Evolutionary conservation across 163 green algal genomes (phyloP).

Genomic region (Botryococcus braunii): DNA sequence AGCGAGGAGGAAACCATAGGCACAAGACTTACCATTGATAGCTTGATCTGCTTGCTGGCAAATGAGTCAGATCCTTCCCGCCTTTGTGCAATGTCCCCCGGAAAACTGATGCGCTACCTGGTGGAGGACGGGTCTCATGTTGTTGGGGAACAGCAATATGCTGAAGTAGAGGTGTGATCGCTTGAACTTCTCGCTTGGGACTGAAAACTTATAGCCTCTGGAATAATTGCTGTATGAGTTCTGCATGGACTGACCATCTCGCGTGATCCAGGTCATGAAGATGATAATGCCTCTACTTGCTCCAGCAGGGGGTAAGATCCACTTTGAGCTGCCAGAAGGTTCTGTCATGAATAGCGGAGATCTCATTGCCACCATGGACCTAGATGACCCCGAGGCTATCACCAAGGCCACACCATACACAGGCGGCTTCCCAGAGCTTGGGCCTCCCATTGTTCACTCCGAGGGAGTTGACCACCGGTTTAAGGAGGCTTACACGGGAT

Average conservation of each 20-base stretch:
- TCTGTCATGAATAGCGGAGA: constrained; percentile 58
- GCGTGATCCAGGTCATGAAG: constrained; percentile 64
- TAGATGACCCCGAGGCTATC: constrained; percentile 53
- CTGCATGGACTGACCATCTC: not conserved
- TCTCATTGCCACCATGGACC: constrained; percentile 72
- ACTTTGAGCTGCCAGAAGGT: constrained; percentile 71
- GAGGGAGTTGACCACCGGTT: constrained; percentile 55
- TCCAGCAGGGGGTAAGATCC: constrained; percentile 60
- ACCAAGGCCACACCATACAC: constrained; percentile 32
- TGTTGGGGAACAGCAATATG: constrained; percentile 66
- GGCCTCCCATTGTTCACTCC: constrained; percentile 50
- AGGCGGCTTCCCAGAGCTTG: constrained; percentile 60
- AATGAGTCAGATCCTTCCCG: constrained; percentile 61
- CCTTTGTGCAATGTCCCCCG: constrained; percentile 62
- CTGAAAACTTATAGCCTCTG: too few species aligned
- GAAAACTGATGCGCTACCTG: constrained; percentile 88
- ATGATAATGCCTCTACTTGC: constrained; percentile 74
- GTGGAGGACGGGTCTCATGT: constrained; percentile 67
- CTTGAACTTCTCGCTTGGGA: too few species aligned
- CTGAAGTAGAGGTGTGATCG: constrained; percentile 72
- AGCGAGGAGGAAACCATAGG: constrained; percentile 79
- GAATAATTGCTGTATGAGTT: too few species aligned
- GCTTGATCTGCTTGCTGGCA: constrained; percentile 80
- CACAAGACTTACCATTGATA: constrained; percentile 85
- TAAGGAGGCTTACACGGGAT: constrained; percentile 39